A percentile compares a stretch with the other conserved stretches of the same genome.
phyloP scores from a whole-genome alignment of 2,329 filamentous ascomycete species.

The Neopestalotiopsis sp. region DNA sequence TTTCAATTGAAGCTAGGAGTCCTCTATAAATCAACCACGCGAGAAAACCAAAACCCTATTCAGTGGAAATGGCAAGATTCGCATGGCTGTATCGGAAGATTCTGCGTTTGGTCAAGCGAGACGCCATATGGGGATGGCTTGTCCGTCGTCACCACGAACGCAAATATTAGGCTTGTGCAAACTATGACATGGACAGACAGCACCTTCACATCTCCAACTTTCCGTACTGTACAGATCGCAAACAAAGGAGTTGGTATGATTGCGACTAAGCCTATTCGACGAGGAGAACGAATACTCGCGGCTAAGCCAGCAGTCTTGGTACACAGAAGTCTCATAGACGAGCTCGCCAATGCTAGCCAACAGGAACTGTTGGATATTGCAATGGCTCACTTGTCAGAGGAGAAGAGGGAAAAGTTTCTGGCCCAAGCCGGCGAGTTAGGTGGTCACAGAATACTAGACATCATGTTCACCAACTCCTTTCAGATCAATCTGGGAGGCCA shows the following conservation, averaged over 20 bases:
- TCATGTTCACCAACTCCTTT: slow-evolving; percentile 34
- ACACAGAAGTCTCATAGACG: slow-evolving; percentile 28
- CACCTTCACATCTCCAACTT: neutral
- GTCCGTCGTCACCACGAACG: slow-evolving; percentile 16
- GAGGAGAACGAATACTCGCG: slow-evolving; percentile 30
- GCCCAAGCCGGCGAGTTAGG: slow-evolving; percentile 30
- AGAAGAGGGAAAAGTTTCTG: slow-evolving; percentile 26
- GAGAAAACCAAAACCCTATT: neutral
- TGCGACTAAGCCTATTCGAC: slow-evolving; percentile 27
- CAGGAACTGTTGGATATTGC: slow-evolving; percentile 29
- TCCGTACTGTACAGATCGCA: slow-evolving; percentile 23
- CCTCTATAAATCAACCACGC: neutral
- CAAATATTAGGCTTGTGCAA: slow-evolving; percentile 8
- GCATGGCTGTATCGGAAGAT: slow-evolving; percentile 16
- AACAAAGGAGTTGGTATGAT: slow-evolving; percentile 31
- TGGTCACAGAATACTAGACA: slow-evolving; percentile 30
- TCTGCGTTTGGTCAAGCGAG: slow-evolving; percentile 21
- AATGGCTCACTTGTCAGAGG: slow-evolving; percentile 24
- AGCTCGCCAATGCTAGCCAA: slow-evolving; percentile 26
- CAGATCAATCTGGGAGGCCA: slow-evolving; percentile 26
- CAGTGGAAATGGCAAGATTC: slow-evolving; percentile 10
- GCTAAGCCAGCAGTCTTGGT: slow-evolving; percentile 30
- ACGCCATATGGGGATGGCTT: neutral
- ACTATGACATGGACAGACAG: neutral
- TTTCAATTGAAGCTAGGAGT: neutral